Conservation (phyloP, 2,329 filamentous ascomycete species). For the Stachybotrys echinatus region DNA sequence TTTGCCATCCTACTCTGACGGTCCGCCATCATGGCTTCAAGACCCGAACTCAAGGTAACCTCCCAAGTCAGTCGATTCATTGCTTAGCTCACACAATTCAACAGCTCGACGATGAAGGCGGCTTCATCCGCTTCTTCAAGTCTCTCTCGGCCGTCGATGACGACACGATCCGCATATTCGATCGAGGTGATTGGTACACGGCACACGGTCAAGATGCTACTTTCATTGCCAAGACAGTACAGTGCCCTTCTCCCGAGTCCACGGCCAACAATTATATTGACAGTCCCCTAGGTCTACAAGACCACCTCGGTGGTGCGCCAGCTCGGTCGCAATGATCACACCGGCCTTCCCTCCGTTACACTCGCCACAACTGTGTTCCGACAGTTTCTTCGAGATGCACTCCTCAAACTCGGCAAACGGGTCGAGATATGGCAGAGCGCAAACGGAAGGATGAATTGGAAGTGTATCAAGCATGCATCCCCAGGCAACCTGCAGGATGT, state of each 20-base stretch:
- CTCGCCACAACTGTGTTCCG: conserved; percentile 94
- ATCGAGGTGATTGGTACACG: conserved; percentile 92
- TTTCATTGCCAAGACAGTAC: conserved; percentile 73
- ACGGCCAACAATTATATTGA: neutral
- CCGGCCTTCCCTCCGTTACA: conserved; percentile 87
- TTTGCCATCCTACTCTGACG: neutral
- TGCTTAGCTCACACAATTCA: conserved; percentile 5
- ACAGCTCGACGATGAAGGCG: conserved; percentile 90
- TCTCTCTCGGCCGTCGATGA: conserved; percentile 66
- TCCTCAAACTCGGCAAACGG: conserved; percentile 86
- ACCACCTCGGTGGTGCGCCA: conserved; percentile 93
- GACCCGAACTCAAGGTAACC: conserved; percentile 64
- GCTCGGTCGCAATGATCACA: conserved; percentile 76
- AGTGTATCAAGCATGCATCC: conserved; percentile 83
- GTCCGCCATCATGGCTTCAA: conserved; percentile 55
- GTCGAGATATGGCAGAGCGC: conserved; percentile 83
- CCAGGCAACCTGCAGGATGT: conserved; percentile 96
- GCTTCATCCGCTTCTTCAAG: conserved; percentile 96
- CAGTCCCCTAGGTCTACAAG: conserved; percentile 72
- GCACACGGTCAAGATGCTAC: conserved; percentile 83
- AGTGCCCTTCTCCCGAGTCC: conserved; percentile 11
- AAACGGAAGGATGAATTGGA: conserved; percentile 83
- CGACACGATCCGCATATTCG: conserved; percentile 84
- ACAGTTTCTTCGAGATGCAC: conserved; percentile 88
- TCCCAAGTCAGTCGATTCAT: neutral